Percentiles rank a stretch among this genome's conserved stretches.
These are phyloP conservation scores for Decorospora gaudefroyi DNA, from an alignment of 2,329 filamentous ascomycete species.

Conservation along the genomic window DNA sequence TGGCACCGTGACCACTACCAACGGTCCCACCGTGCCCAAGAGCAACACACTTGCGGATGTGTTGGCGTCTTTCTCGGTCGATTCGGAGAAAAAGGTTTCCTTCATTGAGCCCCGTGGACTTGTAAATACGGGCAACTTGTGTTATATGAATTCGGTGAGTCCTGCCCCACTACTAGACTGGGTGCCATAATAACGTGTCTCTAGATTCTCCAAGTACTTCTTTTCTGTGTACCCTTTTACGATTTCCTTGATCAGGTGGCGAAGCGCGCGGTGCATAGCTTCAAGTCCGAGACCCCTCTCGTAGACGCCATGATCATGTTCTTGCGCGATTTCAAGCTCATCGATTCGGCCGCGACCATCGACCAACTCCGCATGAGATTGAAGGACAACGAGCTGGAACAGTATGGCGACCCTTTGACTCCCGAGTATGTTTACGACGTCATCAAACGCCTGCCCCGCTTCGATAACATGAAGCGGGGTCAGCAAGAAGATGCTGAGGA, in stretches of 20 bases:
- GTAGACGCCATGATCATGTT: conserved; percentile 98
- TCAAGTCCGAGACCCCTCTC: conserved; percentile 92
- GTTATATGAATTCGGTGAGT: conserved; percentile 98
- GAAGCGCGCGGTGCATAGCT: conserved; percentile 81
- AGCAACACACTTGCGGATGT: conserved; percentile 73
- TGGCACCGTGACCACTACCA: conserved; percentile 33
- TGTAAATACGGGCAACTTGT: conserved; percentile 98
- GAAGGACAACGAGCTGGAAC: conserved; percentile 82
- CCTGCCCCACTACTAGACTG: neutral
- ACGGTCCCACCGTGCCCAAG: conserved; percentile 55
- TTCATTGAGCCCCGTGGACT: conserved; percentile 92
- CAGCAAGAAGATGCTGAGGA: conserved; percentile 98
- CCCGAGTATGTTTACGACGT: conserved; percentile 96
- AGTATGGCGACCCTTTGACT: conserved; percentile 87
- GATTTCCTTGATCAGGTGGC: conserved; percentile 87
- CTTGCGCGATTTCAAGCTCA: conserved; percentile 85
- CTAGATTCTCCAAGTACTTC: conserved; percentile 90
- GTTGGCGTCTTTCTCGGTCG: conserved; percentile 72
- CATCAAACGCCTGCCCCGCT: conserved; percentile 82
- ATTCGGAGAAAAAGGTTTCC: conserved; percentile 66
- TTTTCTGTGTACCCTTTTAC: conserved; percentile 94
- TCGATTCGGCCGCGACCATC: conserved; percentile 74
- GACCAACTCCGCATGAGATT: conserved; percentile 75
- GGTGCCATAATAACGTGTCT: conserved; percentile 37
- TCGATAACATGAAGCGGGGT: conserved; percentile 91